phyloP scores from a whole-genome alignment of 495 filamentous ascomycete species.

The Hapsidospora chrysogenum region DNA sequence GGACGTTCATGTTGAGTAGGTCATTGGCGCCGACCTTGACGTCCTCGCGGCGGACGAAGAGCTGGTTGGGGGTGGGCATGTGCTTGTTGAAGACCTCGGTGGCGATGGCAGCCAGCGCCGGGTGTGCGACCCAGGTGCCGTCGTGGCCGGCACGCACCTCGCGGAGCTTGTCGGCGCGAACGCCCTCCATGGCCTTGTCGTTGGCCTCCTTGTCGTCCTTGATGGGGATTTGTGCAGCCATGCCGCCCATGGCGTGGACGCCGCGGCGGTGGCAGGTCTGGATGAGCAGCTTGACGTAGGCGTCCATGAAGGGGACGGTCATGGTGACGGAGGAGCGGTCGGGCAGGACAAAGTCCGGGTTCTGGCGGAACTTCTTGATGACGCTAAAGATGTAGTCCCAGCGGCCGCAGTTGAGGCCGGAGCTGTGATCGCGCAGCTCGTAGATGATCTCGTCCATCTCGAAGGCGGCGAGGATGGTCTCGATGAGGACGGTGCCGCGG shows the following conservation, averaged over 20 bases:
- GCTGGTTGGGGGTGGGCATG: slow-evolving; percentile 98
- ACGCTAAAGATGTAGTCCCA: slow-evolving; percentile 99
- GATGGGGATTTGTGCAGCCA: slow-evolving; percentile 98
- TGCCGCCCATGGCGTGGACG: slow-evolving; percentile 97
- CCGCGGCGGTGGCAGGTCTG: slow-evolving; percentile 92
- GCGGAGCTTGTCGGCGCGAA: slow-evolving; percentile 88
- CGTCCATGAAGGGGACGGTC: slow-evolving; percentile 98
- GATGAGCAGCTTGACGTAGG: slow-evolving; percentile 87
- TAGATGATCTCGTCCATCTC: slow-evolving; percentile 99
- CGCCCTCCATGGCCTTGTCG: slow-evolving; percentile 84
- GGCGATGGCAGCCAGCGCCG: slow-evolving; percentile 78
- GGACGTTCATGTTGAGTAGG: slow-evolving; percentile 95
- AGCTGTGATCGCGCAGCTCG: slow-evolving; percentile 91
- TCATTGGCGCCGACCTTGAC: slow-evolving; percentile 77
- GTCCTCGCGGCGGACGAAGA: slow-evolving; percentile 80
- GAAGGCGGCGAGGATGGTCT: slow-evolving; percentile 97
- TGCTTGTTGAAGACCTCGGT: slow-evolving; percentile 93
- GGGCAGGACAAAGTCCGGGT: slow-evolving; percentile 81
- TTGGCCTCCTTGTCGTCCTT: slow-evolving; percentile 85
- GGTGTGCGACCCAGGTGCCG: slow-evolving; percentile 93
- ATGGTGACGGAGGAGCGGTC: slow-evolving; percentile 88
- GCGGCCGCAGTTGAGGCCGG: slow-evolving; percentile 92
- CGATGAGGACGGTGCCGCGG: slow-evolving; percentile 89
- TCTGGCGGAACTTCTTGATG: slow-evolving; percentile 98
- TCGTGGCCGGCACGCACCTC: slow-evolving; percentile 94